phyloP scores from a whole-genome alignment of 2,329 filamentous ascomycete genomes.

The Helminthosporium solani region DNA sequence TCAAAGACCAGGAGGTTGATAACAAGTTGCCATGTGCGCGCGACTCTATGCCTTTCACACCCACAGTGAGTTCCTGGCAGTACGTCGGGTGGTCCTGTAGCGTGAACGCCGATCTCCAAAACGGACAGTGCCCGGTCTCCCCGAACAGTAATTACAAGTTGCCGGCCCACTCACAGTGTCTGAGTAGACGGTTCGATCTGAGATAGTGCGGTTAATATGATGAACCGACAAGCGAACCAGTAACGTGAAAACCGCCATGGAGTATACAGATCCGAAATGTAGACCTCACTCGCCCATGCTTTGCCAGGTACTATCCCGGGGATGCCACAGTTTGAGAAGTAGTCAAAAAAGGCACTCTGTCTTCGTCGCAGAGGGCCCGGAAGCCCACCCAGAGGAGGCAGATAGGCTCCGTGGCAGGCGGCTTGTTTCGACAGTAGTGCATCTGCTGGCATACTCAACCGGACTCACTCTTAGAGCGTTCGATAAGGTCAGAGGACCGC shows the following conservation, averaged over 20 bases:
- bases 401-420: too few species aligned
- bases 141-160: slow-evolving; percentile 20
- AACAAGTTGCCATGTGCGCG: slow-evolving; percentile 7
- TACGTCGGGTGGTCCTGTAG: slow-evolving; percentile 20
- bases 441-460: not conserved
- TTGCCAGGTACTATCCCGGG: slow-evolving; percentile 8
- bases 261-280: slow-evolving; percentile 12
- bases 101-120: slow-evolving; percentile 16
- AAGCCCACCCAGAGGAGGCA: too few species aligned
- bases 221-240: slow-evolving; percentile 22
- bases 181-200: slow-evolving; percentile 17
- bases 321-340: slow-evolving; percentile 9
- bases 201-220: slow-evolving; percentile 27
- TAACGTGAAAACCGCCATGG: slow-evolving; percentile 10
- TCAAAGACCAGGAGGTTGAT: slow-evolving; percentile 9
- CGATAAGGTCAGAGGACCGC: slow-evolving; percentile 12
- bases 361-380: slow-evolving; percentile 1
- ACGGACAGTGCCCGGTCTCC: slow-evolving; percentile 10
- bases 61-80: slow-evolving; percentile 20
- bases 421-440: too few species aligned
- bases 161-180: slow-evolving; percentile 13
- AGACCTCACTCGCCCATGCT: slow-evolving; percentile 10
- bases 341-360: slow-evolving; percentile 12
- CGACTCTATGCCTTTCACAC: slow-evolving; percentile 1
- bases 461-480: not conserved